phyloP scores from a whole-genome alignment of 805 yeast species.

The Yamadazyma philogaea region DNA sequence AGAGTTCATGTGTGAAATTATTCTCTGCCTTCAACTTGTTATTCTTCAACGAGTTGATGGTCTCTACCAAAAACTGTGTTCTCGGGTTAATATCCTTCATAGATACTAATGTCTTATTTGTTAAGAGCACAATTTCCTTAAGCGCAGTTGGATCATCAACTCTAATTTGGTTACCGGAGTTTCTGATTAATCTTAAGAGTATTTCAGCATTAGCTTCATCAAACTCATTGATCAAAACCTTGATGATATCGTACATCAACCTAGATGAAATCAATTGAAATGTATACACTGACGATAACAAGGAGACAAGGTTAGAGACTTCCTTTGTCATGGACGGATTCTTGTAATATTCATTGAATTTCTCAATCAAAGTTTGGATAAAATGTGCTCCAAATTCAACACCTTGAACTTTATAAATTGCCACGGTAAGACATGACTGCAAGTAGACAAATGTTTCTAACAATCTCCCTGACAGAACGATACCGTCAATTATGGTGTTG shows the following conservation, averaged over 20 bases:
- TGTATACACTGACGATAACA: constrained; percentile 72
- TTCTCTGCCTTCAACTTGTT: constrained; percentile 63
- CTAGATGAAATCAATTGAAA: constrained; percentile 73
- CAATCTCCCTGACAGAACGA: constrained; percentile 59
- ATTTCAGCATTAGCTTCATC: constrained; percentile 76
- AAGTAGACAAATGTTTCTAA: constrained; percentile 76
- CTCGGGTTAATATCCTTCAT: constrained; percentile 50
- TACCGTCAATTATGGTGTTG: constrained; percentile 58
- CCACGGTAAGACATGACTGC: constrained; percentile 73
- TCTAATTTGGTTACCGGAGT: constrained; percentile 81
- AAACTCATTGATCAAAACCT: constrained; percentile 49
- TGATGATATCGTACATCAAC: constrained; percentile 74
- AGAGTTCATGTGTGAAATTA: constrained; percentile 51
- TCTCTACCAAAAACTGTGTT: constrained; percentile 78
- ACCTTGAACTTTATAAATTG: constrained; percentile 77
- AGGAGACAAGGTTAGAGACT: constrained; percentile 64
- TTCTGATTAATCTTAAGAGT: constrained; percentile 65
- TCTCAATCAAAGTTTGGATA: constrained; percentile 75
- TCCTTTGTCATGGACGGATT: constrained; percentile 37
- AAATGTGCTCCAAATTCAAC: constrained; percentile 86
- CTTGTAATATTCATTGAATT: constrained; percentile 46
- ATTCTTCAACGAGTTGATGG: constrained; percentile 80
- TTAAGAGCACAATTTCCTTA: constrained; percentile 66
- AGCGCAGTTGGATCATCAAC: constrained; percentile 86
- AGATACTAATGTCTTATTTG: constrained; percentile 46